A percentile compares a stretch with the other conserved stretches of the same genome.
phyloP scores from a whole-genome alignment of 192 early-diverging fungal genomes.

The Funneliformis geosporum region DNA sequence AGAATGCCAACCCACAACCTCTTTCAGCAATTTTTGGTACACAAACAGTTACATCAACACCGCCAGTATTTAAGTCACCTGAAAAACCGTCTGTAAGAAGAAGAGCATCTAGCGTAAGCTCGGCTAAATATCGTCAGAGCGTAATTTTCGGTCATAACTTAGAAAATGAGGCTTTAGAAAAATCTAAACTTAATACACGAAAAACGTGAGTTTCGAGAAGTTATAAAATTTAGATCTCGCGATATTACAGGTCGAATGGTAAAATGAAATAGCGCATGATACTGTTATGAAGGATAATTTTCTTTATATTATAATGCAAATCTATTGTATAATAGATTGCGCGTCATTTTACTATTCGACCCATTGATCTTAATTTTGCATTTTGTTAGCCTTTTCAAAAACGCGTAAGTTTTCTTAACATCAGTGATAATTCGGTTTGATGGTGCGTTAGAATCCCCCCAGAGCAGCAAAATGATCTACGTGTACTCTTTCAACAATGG shows the following conservation, averaged over 20 bases:
- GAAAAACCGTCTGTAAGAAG: slow-evolving; percentile 6
- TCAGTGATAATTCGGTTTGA: slow-evolving; percentile 8
- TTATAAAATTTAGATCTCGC: neutral
- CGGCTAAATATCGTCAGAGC: slow-evolving; percentile 1
- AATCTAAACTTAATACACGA: slow-evolving; percentile 1
- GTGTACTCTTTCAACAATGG: slow-evolving; percentile 29
- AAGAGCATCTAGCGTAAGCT: slow-evolving; percentile 10
- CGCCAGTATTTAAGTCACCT: neutral
- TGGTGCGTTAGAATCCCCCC: slow-evolving; percentile 25
- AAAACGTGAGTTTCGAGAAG: slow-evolving; percentile 8
- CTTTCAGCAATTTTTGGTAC: slow-evolving; percentile 3
- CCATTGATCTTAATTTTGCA: neutral
- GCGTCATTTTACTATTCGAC: neutral
- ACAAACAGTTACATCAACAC: neutral
- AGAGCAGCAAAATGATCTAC: slow-evolving; percentile 28
- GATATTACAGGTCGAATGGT: neutral
- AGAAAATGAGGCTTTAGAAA: neutral
- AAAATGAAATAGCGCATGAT: neutral
- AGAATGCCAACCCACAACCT: slow-evolving; percentile 16
- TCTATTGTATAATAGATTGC: neutral
- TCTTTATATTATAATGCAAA: neutral
- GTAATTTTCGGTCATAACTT: neutral
- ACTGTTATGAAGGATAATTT: neutral
- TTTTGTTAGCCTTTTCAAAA: slow-evolving; percentile 4
- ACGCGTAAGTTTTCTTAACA: slow-evolving; percentile 8